Conservation (phyloP, 2,329 filamentous ascomycete species). For the Scytalidium lignicola region DNA sequence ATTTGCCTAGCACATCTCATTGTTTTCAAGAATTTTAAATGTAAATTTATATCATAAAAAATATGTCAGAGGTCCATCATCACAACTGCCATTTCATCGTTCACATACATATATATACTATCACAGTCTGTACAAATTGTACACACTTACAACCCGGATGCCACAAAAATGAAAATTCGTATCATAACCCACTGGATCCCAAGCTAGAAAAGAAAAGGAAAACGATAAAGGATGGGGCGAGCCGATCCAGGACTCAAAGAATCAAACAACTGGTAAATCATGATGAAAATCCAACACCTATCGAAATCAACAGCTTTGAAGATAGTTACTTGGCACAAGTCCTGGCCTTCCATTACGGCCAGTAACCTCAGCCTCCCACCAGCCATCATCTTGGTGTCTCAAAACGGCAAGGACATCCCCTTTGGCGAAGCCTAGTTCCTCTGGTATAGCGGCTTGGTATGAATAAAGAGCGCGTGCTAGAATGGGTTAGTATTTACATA, state of each 20-base stretch:
- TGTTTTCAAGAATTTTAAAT: too few species aligned
- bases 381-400: constrained; percentile 91
- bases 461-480: constrained; percentile 88
- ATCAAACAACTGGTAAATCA: not conserved
- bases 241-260: not conserved
- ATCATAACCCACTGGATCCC: too few species aligned
- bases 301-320: constrained; percentile 31
- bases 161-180: too few species aligned
- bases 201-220: too few species aligned
- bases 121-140: too few species aligned
- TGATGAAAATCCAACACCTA: not conserved
- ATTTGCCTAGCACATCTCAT: too few species aligned
- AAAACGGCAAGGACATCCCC: constrained; percentile 86
- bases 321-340: constrained; percentile 64
- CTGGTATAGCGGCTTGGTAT: constrained; percentile 90
- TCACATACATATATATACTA: too few species aligned
- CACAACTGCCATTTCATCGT: too few species aligned
- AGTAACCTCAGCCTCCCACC: constrained; percentile 97
- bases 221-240: too few species aligned
- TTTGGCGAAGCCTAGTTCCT: constrained; percentile 89
- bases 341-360: constrained; percentile 56
- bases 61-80: too few species aligned
- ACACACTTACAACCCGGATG: too few species aligned
- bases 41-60: too few species aligned
- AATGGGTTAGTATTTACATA: constrained; percentile 16